phyloP scores from a whole-genome alignment of 2,329 filamentous ascomycete species.

The Xylariaceae sp. region DNA sequence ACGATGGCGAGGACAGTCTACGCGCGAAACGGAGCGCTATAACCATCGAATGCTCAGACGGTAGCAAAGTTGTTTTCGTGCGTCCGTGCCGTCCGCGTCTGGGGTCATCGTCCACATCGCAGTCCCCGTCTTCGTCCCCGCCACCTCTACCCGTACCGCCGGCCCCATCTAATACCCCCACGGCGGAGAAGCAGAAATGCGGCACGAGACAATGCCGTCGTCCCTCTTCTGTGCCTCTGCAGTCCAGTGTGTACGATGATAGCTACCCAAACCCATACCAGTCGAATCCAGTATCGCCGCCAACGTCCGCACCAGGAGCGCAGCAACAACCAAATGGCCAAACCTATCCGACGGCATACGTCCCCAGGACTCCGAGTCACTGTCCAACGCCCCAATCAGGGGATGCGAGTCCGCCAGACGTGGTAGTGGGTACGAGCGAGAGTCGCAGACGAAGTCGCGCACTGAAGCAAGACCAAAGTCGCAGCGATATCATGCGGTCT shows the following conservation, averaged over 20 bases:
- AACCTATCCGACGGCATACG: neutral
- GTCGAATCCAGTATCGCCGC: neutral
- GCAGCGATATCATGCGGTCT: neutral
- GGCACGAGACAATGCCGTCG: neutral
- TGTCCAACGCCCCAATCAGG: neutral
- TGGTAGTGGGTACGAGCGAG: neutral
- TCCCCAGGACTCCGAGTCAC: neutral
- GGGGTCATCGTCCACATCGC: neutral
- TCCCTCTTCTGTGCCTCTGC: neutral
- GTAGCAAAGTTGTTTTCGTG: constrained; percentile 4
- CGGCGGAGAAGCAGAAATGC: neutral
- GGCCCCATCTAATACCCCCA: neutral
- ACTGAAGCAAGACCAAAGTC: neutral
- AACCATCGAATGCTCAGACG: constrained; percentile 13
- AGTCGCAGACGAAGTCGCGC: neutral
- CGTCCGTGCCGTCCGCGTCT: neutral
- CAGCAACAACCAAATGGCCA: neutral
- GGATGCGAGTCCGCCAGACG: neutral
- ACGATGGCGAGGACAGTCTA: neutral
- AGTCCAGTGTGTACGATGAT: neutral
- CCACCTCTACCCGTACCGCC: neutral
- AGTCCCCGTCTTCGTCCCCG: neutral
- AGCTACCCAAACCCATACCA: neutral
- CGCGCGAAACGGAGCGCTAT: constrained; percentile 9
- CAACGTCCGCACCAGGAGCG: neutral